Evolutionary conservation across 352 stramenopile species (phyloP), one percentile per base, ranked within the genome.

Genomic region (Globisporangium cystogenes): DNA sequence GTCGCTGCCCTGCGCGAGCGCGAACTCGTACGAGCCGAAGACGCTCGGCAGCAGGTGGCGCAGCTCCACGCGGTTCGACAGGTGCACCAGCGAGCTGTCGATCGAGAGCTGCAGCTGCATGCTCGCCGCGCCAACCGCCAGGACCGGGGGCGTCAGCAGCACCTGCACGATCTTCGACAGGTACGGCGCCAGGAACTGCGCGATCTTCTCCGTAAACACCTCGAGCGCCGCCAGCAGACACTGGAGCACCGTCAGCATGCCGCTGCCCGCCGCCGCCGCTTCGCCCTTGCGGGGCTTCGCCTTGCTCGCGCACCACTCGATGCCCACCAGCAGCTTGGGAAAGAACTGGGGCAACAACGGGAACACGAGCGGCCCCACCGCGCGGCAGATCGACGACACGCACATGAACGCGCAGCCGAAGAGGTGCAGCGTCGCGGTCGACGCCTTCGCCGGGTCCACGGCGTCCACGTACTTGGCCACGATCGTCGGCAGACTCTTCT

Each of bases 301-400:
- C 24, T 73, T 67, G 15, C 55, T 39, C 2, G 67, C 70, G 43
- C 76, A 87, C 43, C 74, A 82, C 29, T 77, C 67, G 29, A 95
- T 68, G 29, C 69, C 76, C n/a, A 53, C 55, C 7, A 95, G 49
- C n/a, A 95, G 55, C 27, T 75, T 75, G 3, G 85, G 85, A 59
- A 91, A 93, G 56, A 95, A 92, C 51, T 84, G 87, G 2, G 82
- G 80, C 47, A 95, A 48, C 39, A 89, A 68, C n/a, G 82, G 85
- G 51, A 93, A 89, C 42, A 93, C 78, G 16, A 87, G 54, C 0
- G 85, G 68, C 0, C 82, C 82, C 12, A 92, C 69, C 0, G 76
- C 73, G 20, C 76, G 75, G 37, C 72, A 87, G 20, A 93, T 74
- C 4, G 82, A 92, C 31, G 82, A 90, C 14, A 95, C 60, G 39